phyloP scores from a whole-genome alignment of 1,284 basidiomycete species.

The Irpex sp. region DNA sequence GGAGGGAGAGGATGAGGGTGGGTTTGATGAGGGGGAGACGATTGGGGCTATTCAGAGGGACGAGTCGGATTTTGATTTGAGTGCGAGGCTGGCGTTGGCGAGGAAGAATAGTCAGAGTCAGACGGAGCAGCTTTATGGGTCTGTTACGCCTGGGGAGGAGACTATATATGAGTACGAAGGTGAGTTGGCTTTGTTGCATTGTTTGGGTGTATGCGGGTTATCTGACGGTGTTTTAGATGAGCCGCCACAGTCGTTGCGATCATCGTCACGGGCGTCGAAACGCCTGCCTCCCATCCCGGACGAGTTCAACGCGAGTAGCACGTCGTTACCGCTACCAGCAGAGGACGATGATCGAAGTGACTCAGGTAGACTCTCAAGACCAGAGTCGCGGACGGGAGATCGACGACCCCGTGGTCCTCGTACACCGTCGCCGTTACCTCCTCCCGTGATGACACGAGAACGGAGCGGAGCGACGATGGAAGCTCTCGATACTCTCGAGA shows the following conservation, averaged over 20 bases:
- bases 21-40: slow-evolving; percentile 18
- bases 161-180: slow-evolving; percentile 69
- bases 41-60: slow-evolving; percentile 37
- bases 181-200: not conserved
- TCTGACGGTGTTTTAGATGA: slow-evolving; percentile 40
- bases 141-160: slow-evolving; percentile 46
- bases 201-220: not conserved
- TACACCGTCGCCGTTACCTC: slow-evolving; percentile 60
- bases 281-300: slow-evolving; percentile 21
- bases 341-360: slow-evolving; percentile 14
- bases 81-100: slow-evolving; percentile 70
- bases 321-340: slow-evolving; percentile 10
- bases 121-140: slow-evolving; percentile 37
- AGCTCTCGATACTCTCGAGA: slow-evolving; percentile 27
- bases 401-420: slow-evolving; percentile 65
- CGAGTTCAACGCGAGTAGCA: slow-evolving; percentile 25
- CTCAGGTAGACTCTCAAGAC: slow-evolving; percentile 26
- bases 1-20: not conserved
- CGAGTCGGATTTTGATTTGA: slow-evolving; percentile 68
- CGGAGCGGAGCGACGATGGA: slow-evolving; percentile 37
- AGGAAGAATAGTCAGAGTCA: slow-evolving; percentile 77
- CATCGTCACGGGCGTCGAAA: slow-evolving; percentile 36
- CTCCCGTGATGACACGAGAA: slow-evolving; percentile 19
- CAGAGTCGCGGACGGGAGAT: slow-evolving; percentile 40
- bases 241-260: slow-evolving; percentile 46